phyloP scores from a whole-genome alignment of 164 flowering plant species.

The Aristolochia contorta region DNA sequence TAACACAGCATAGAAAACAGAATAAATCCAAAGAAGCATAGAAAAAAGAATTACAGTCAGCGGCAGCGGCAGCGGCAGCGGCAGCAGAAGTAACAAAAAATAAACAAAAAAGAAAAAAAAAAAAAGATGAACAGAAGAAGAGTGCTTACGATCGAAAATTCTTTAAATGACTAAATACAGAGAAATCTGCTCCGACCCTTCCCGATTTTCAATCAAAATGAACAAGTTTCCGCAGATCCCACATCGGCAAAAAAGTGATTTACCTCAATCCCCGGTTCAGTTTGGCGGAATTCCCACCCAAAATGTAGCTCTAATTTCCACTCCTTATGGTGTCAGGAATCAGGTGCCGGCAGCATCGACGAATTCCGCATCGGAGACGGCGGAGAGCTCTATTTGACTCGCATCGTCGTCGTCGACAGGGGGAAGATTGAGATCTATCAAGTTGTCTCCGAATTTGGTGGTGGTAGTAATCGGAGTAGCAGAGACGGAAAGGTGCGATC shows the following conservation, averaged over 20 bases:
- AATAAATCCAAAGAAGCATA: conserved; percentile 2
- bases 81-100: background rate
- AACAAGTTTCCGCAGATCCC: background rate
- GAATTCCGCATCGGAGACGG: conserved; percentile 38
- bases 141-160: conserved; percentile 3
- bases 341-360: conserved; percentile 14
- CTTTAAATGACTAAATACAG: conserved; percentile 9
- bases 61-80: background rate
- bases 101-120: conserved; percentile 9
- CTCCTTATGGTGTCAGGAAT: background rate
- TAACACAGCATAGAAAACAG: conserved; percentile 5
- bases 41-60: conserved; percentile 17
- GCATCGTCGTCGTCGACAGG: conserved; percentile 55
- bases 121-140: too few species aligned
- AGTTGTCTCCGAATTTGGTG: conserved; percentile 20
- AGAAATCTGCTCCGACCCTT: conserved; percentile 3
- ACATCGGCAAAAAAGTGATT: conserved; percentile 2
- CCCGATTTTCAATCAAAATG: conserved; percentile 6
- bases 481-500: conserved; percentile 44
- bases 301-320: background rate
- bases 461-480: conserved; percentile 5
- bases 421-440: conserved; percentile 84
- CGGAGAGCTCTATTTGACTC: conserved; percentile 47
- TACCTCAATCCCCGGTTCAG: conserved; percentile 8
- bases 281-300: background rate